These are phyloP conservation scores for Scheffersomyces cryptocercus DNA, from an alignment of 1,139 yeast genomes.

Conservation along the genomic window DNA sequence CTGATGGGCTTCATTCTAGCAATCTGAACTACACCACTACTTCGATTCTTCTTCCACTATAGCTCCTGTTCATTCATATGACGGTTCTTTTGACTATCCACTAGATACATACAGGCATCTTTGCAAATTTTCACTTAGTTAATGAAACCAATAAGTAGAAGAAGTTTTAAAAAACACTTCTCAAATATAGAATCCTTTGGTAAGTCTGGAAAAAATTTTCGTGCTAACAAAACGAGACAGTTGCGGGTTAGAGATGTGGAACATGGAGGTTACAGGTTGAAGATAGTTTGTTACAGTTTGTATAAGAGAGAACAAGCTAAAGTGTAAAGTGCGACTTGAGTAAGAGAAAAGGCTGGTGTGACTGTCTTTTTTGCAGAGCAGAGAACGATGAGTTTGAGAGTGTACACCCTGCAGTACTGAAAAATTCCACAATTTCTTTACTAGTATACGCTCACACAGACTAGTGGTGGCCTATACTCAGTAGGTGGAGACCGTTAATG, in stretches of 20 bases:
- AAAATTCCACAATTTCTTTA: not conserved
- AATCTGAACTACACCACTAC: too few species aligned
- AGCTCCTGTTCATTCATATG: too few species aligned
- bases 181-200: not conserved
- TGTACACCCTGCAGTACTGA: too few species aligned
- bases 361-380: constrained; percentile 7
- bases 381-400: too few species aligned
- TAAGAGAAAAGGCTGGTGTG: constrained; percentile 3
- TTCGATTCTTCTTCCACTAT: too few species aligned
- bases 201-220: constrained; percentile 9
- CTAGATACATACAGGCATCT: constrained; percentile 30
- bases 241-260: constrained; percentile 1
- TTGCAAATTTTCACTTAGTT: constrained; percentile 7
- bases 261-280: constrained; percentile 2
- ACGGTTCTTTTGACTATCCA: too few species aligned
- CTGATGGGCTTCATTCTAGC: too few species aligned
- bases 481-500: too few species aligned
- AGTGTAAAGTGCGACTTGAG: not conserved
- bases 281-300: constrained; percentile 1
- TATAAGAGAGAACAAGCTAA: not conserved
- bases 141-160: constrained; percentile 1
- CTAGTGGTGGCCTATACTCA: too few species aligned
- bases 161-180: not conserved
- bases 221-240: not conserved
- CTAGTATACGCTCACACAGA: not conserved